phyloP scores from a whole-genome alignment of 768 basidiomycete genomes.

The Termitomyces sp. region DNA sequence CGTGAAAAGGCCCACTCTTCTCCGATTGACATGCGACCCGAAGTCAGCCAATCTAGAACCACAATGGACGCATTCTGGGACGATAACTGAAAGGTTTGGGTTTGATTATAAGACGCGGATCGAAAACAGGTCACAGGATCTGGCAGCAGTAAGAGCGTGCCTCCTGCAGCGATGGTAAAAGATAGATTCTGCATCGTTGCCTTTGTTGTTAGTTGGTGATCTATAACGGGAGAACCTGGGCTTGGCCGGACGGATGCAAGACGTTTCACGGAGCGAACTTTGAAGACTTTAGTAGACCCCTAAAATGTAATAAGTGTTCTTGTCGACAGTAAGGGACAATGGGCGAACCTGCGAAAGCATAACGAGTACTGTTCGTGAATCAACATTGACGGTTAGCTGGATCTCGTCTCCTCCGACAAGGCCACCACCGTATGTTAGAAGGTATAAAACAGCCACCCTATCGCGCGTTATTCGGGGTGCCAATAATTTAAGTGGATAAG shows the following conservation, averaged over 20 bases:
- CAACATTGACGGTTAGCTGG: constrained; percentile 58
- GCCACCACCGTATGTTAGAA: constrained; percentile 88
- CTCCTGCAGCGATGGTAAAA: constrained; percentile 47
- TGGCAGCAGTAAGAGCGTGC: constrained; percentile 78
- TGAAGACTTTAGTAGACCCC: constrained; percentile 97
- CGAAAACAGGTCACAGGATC: constrained; percentile 94
- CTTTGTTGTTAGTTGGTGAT: neutral
- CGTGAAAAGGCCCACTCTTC: constrained; percentile 89
- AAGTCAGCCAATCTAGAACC: constrained; percentile 89
- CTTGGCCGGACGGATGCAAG: constrained; percentile 37
- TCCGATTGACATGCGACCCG: constrained; percentile 76
- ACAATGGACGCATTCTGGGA: constrained; percentile 56
- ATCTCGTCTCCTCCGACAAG: constrained; percentile 84
- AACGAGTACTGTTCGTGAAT: constrained; percentile 54
- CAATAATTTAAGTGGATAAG: constrained; percentile 87
- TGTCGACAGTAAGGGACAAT: neutral
- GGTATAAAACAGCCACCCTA: constrained; percentile 67
- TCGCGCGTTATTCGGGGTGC: constrained; percentile 57
- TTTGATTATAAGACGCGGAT: constrained; percentile 77
- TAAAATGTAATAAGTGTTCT: constrained; percentile 24
- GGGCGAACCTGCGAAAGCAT: constrained; percentile 78
- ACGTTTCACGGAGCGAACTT: constrained; percentile 61
- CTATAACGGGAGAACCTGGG: neutral
- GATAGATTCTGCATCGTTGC: constrained; percentile 64
- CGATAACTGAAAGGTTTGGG: constrained; percentile 71